Evolutionary conservation across 345 rosid genomes (phyloP).

Genomic region (Salix suchowensis): DNA sequence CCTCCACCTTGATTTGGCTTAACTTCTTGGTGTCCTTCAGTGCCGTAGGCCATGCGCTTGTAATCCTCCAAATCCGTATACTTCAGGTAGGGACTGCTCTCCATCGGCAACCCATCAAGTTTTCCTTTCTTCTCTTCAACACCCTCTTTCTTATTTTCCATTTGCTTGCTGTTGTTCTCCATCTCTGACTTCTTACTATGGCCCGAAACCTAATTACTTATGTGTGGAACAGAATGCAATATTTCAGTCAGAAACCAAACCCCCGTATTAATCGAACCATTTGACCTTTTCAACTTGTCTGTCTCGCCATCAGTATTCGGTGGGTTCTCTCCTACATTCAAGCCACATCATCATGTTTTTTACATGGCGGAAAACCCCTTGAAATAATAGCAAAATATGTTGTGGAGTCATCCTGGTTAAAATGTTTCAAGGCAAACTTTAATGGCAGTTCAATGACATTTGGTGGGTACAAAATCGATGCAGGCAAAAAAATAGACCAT

Average conservation of each 20-base stretch:
- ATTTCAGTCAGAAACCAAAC: conserved; percentile 1
- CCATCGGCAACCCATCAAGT: conserved; percentile 36
- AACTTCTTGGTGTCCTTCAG: conserved; percentile 46
- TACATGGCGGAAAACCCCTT: not conserved
- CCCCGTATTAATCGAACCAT: not conserved
- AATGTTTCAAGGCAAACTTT: not conserved
- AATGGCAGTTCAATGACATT: not conserved
- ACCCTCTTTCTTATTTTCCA: not conserved
- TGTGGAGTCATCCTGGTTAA: not conserved
- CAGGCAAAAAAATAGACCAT: not conserved
- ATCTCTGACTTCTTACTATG: not conserved
- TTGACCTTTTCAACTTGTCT: not conserved
- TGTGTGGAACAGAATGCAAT: not conserved
- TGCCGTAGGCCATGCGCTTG: conserved; percentile 43
- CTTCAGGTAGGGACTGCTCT: conserved; percentile 44
- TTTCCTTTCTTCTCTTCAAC: conserved; percentile 1
- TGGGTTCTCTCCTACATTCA: not conserved
- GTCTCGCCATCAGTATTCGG: not conserved
- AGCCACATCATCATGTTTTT: not conserved
- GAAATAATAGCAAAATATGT: not conserved
- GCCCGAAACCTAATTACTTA: not conserved
- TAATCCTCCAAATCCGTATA: conserved; percentile 43
- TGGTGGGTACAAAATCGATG: not conserved
- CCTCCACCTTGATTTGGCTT: conserved; percentile 40
- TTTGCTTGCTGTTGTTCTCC: conserved; percentile 2